Percentiles rank a stretch among this genome's conserved stretches.
These are phyloP conservation scores for Elsinoe necatrix DNA, from an alignment of 2,329 filamentous ascomycete species.

Conservation along the genomic window DNA sequence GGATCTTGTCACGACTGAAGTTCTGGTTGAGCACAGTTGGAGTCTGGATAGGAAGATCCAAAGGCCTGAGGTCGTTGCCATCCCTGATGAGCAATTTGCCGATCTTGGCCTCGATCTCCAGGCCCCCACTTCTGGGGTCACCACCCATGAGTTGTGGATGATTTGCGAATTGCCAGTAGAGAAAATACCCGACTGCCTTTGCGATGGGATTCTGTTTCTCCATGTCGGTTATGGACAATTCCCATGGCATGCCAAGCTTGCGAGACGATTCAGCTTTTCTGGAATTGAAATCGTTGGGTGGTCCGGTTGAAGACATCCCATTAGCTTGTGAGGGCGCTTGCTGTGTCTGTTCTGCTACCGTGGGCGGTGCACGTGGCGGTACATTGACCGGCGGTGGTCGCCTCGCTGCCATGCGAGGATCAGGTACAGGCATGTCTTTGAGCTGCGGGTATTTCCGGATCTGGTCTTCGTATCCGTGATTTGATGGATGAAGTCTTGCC, in stretches of 20 bases:
- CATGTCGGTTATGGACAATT: constrained; percentile 16
- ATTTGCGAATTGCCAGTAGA: constrained; percentile 11
- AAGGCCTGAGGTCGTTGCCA: constrained; percentile 61
- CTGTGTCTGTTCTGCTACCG: neutral
- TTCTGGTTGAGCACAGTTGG: constrained; percentile 61
- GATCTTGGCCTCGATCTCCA: constrained; percentile 92
- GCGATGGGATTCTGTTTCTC: constrained; percentile 5
- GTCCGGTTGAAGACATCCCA: neutral
- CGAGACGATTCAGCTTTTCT: constrained; percentile 9
- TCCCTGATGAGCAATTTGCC: constrained; percentile 64
- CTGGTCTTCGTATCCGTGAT: constrained; percentile 22
- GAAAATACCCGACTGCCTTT: constrained; percentile 13
- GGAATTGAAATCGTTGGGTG: neutral
- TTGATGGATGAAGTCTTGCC: constrained; percentile 26
- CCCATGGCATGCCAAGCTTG: constrained; percentile 17
- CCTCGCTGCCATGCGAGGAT: neutral
- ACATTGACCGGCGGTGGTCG: neutral
- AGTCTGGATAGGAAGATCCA: constrained; percentile 54
- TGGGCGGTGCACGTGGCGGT: neutral
- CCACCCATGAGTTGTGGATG: constrained; percentile 46
- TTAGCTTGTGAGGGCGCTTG: neutral
- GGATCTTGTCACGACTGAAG: constrained; percentile 33
- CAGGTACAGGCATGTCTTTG: neutral
- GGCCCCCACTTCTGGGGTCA: constrained; percentile 55
- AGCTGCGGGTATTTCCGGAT: constrained; percentile 1